phyloP scores from a whole-genome alignment of 2,329 filamentous ascomycete genomes.

The Cercospora zeae-maydis region DNA sequence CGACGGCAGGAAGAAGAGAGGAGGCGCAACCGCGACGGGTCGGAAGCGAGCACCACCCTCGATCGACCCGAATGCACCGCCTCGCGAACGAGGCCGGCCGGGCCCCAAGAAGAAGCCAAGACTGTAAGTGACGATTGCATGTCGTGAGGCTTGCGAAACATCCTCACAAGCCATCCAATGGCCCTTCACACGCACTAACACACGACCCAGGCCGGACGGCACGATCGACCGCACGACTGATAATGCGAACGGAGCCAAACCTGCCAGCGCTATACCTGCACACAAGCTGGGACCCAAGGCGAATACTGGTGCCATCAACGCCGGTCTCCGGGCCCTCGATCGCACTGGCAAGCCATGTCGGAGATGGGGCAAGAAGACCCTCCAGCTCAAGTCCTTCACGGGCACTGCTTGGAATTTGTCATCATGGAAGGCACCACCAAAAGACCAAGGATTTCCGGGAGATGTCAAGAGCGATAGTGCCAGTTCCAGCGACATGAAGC shows the following conservation, averaged over 20 bases:
- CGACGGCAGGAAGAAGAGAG: constrained; percentile 66
- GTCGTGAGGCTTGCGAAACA: background rate
- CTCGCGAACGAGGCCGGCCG: constrained; percentile 63
- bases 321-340: constrained; percentile 88
- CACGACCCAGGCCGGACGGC: constrained; percentile 48
- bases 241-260: constrained; percentile 11
- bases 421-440: constrained; percentile 71
- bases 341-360: constrained; percentile 87
- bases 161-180: background rate
- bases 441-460: constrained; percentile 55
- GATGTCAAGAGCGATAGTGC: constrained; percentile 57
- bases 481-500: constrained; percentile 54
- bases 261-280: constrained; percentile 39
- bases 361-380: constrained; percentile 80
- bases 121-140: constrained; percentile 63
- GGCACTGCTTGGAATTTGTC: constrained; percentile 77
- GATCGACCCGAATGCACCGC: constrained; percentile 47
- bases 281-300: constrained; percentile 95
- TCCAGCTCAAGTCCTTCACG: constrained; percentile 88
- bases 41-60: constrained; percentile 36
- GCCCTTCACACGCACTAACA: constrained; percentile 25
- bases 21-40: constrained; percentile 36
- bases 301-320: constrained; percentile 96
- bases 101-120: constrained; percentile 95
- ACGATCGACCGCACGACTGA: constrained; percentile 41